Percentiles rank a stretch among this genome's conserved stretches.
Evolutionary conservation across 176 grass and related monocot species (phyloP).

Genomic region (Aegilops speltoides): DNA sequence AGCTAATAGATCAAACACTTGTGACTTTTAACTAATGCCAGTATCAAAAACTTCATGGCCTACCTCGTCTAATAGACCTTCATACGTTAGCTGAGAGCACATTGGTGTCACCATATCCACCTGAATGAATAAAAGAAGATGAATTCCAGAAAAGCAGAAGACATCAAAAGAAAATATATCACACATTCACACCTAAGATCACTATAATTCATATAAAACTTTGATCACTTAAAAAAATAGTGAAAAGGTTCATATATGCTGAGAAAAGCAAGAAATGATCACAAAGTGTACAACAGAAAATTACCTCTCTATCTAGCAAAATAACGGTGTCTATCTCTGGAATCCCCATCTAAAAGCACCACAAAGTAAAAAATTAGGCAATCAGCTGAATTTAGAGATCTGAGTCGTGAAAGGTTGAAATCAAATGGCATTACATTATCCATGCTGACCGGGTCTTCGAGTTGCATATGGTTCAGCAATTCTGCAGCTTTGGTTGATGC

Average conservation of each 20-base stretch:
- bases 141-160: slow-evolving; percentile 14
- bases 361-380: not conserved
- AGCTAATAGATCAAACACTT: not conserved
- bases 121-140: slow-evolving; percentile 39
- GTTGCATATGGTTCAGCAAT: slow-evolving; percentile 86
- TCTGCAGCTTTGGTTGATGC: slow-evolving; percentile 84
- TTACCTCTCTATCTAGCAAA: slow-evolving; percentile 93
- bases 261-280: not conserved
- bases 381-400: slow-evolving; percentile 11
- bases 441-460: slow-evolving; percentile 87
- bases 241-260: not conserved
- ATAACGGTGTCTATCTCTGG: slow-evolving; percentile 93
- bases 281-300: slow-evolving; percentile 7
- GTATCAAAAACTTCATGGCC: not conserved
- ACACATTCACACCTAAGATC: not conserved
- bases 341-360: slow-evolving; percentile 63
- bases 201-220: not conserved
- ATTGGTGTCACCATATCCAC: slow-evolving; percentile 98
- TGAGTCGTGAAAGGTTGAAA: slow-evolving; percentile 17
- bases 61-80: slow-evolving; percentile 98
- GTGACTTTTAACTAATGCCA: not conserved
- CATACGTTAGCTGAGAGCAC: slow-evolving; percentile 96
- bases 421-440: slow-evolving; percentile 65
- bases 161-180: not conserved
- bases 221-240: not conserved